phyloP scores from a whole-genome alignment of 148 eudicot genomes.

The Silene conica region DNA sequence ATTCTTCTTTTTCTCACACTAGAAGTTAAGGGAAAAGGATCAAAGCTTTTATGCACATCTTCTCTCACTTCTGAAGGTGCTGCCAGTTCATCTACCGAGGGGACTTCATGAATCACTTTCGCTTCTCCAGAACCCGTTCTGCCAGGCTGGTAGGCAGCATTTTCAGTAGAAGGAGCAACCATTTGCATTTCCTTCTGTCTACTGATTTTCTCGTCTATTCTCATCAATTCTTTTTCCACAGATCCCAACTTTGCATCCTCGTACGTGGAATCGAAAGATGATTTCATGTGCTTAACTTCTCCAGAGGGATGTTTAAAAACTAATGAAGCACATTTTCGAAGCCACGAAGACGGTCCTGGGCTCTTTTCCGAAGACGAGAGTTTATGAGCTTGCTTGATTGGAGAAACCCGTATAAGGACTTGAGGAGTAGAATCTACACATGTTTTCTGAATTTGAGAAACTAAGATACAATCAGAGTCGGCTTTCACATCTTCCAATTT shows the following conservation, averaged over 20 bases:
- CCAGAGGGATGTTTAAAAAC: constrained; percentile 29
- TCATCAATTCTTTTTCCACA: constrained; percentile 10
- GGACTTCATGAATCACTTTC: constrained; percentile 44
- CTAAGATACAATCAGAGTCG: constrained; percentile 37
- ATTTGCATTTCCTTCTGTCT: constrained; percentile 2
- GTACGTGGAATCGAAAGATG: constrained; percentile 9
- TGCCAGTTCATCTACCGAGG: constrained; percentile 28
- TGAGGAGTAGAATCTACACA: constrained; percentile 32
- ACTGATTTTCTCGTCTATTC: constrained; percentile 9
- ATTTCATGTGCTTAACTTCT: constrained; percentile 18
- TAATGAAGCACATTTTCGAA: constrained; percentile 52
- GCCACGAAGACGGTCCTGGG: constrained; percentile 25
- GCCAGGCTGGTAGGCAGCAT: constrained; percentile 14
- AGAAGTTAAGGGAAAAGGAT: constrained; percentile 15
- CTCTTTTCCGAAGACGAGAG: constrained; percentile 19
- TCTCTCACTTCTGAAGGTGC: constrained; percentile 9
- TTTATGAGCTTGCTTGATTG: constrained; percentile 24
- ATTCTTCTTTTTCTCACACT: constrained; percentile 28
- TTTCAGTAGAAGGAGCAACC: constrained; percentile 16
- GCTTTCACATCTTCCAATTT: constrained; percentile 64
- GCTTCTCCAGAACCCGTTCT: constrained; percentile 33
- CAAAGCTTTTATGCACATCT: constrained; percentile 15
- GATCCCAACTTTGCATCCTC: constrained; percentile 10
- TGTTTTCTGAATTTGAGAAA: constrained; percentile 32
- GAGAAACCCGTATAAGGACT: constrained; percentile 27